Conservation (phyloP, 805 yeast genomes). For the Starmera pachycereana region DNA sequence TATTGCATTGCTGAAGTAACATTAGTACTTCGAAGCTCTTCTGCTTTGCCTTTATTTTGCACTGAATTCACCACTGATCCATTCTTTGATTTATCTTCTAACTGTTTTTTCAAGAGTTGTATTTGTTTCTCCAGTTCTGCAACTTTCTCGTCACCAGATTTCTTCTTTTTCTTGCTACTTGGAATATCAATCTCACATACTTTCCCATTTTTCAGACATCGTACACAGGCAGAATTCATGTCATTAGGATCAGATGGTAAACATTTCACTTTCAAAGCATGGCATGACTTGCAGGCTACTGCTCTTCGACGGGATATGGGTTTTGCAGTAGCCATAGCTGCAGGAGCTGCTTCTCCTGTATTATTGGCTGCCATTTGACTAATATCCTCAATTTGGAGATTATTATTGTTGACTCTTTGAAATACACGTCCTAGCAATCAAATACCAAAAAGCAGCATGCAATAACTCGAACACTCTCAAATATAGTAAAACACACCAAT, state of each 20-base stretch:
- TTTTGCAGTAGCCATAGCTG: not conserved
- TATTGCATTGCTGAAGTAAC: not conserved
- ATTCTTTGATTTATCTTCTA: not conserved
- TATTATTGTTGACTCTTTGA: too few species aligned
- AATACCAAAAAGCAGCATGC: too few species aligned
- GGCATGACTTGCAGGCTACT: conserved; percentile 68
- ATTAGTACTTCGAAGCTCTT: not conserved
- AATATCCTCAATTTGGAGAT: too few species aligned
- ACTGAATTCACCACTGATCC: too few species aligned
- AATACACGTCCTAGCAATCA: too few species aligned
- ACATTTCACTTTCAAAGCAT: conserved; percentile 75
- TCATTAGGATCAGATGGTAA: conserved; percentile 54
- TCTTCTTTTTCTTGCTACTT: conserved; percentile 35
- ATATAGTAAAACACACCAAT: too few species aligned
- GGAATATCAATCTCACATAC: conserved; percentile 59
- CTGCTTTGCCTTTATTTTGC: not conserved
- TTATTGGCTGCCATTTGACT: too few species aligned
- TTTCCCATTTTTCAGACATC: conserved; percentile 58
- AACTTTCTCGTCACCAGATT: conserved; percentile 19
- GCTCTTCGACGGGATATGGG: conserved; percentile 15
- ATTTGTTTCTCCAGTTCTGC: conserved; percentile 23
- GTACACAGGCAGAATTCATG: conserved; percentile 55
- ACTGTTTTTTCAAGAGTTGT: conserved; percentile 13
- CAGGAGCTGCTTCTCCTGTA: too few species aligned
- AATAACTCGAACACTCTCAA: too few species aligned